Conservation (phyloP, 192 early-diverging fungal species). For the Umbelopsis ramanniana region DNA sequence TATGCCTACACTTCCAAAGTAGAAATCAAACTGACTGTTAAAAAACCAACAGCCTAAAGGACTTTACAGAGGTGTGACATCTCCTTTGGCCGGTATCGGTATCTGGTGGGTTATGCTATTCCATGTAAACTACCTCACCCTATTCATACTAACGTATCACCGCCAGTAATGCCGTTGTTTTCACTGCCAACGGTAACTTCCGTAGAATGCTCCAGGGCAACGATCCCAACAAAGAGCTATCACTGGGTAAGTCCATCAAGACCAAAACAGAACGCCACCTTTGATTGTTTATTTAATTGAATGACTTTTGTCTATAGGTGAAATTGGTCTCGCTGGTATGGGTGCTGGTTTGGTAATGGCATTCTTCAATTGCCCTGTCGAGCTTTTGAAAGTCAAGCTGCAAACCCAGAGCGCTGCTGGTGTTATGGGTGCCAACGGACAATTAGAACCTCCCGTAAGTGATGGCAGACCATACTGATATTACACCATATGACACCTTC, state of each 20-base stretch:
- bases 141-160: background rate
- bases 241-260: constrained; percentile 47
- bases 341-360: constrained; percentile 71
- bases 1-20: background rate
- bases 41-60: constrained; percentile 47
- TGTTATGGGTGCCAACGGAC: constrained; percentile 34
- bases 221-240: constrained; percentile 44
- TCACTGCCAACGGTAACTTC: constrained; percentile 67
- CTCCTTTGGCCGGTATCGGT: constrained; percentile 72
- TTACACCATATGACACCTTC: background rate
- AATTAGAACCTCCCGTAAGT: constrained; percentile 42
- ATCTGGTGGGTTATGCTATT: constrained; percentile 55
- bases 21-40: background rate
- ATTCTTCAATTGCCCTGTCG: constrained; percentile 73
- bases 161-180: constrained; percentile 70
- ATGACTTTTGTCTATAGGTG: constrained; percentile 29
- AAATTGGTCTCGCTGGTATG: constrained; percentile 61
- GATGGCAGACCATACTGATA: background rate
- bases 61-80: constrained; percentile 73
- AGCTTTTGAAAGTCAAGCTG: constrained; percentile 71
- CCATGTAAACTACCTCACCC: background rate
- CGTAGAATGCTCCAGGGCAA: constrained; percentile 57
- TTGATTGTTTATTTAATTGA: constrained; percentile 8
- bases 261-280: background rate
- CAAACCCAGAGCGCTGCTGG: constrained; percentile 61